Base-by-base conservation (phyloP, 257 asterid species). In the Solanum microdontum region DNA sequence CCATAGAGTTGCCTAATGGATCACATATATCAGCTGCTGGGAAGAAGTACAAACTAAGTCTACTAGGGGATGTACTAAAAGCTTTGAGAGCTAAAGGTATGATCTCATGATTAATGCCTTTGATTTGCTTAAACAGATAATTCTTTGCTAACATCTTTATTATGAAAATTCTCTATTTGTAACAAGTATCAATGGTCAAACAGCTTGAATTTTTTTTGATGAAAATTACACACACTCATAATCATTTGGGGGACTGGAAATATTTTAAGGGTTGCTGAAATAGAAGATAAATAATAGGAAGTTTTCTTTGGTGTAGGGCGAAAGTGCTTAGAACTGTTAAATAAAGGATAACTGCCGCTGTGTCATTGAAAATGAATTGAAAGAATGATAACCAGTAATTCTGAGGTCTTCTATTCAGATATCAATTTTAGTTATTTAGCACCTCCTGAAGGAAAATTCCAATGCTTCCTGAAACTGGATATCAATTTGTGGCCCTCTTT, bases 1-100 rank as follows among this genome's bases (percentile, higher is more conserved):
- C 99, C 69, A 87, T 97, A 34, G 99, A 96, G 92, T 75, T 97
- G 90, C 90, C 88, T 86, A 95, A 92, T 89, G 97, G 98, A 82
- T 87, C 91, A 15, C 88, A 91, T 87, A 96, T 97, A 88, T 77
- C 95, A 76, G 86, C 92, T 66, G 93, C 94, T 83, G 99, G 95
- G 91, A 97, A 80, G 91, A 96, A 95, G 92, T 92, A 91, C 88
- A 97, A 97, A 91, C 96, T 89, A 89, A 90, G 84, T 62, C 90
- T 96, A 86, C 92, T 97, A 66, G 90, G 40, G 55, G 98, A 95
- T 70, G 91, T 95, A 21, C 90, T 86, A 77, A 91, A n/a, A 84
- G 98, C 93, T 84, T 85, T 96, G 92, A 91, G 93, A 91, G 93
- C 82, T 90, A 94, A 87, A 90, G 99, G 99, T 97, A 88, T 86